Evolutionary conservation across 805 yeast species (phyloP), one percentile per base, ranked within the genome.

Genomic region (Martiniozyma abietophila): DNA sequence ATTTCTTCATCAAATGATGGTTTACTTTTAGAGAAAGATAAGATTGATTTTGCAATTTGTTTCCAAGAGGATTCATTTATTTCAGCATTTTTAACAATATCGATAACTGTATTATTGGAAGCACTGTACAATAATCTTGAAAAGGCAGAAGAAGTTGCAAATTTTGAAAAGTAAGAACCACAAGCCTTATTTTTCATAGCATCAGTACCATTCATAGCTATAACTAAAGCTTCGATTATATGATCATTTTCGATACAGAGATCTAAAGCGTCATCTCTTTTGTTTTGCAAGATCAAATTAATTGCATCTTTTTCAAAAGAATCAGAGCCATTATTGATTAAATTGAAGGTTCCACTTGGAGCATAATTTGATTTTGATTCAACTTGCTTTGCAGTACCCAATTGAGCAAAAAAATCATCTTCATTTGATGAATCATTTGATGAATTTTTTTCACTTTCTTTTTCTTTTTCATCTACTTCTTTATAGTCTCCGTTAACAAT

Each of bases 71-170:
- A 48, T 19, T 29, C 28, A 15, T 35, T 34, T 25, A 88, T 75
- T 49, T 82, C 80, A 20, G 82, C 80, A 51, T 88, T 78, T 29
- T 70, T 67, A 20, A 86, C 92, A 41, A 92, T 54, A 53, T 89
- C 97, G 20, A 64, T 59, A 34, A 65, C 70, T 33, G 60, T 61
- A 23, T 63, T 62, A 20, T 71, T 64, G 1, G 83, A 65, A 10
- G 76, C 69, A 32, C 76, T 71, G 58, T 76, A 78, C 36, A 94
- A 63, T 11, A 85, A 64, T 49, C 98, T 79, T 3, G 95, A 70
- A 38, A 83, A 65, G 4, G 78, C 59, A 25, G 74, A 62, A 7
- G 65, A 43, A 4, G 58, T 47, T 15, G 74, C 74, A 42, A 70
- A 62, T 45, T 74, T 71, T 23, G 66, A 49, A 58, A 86, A 80